Evolutionary conservation across 768 basidiomycete species (phyloP).

Genomic region (Rhizopogon sp.): DNA sequence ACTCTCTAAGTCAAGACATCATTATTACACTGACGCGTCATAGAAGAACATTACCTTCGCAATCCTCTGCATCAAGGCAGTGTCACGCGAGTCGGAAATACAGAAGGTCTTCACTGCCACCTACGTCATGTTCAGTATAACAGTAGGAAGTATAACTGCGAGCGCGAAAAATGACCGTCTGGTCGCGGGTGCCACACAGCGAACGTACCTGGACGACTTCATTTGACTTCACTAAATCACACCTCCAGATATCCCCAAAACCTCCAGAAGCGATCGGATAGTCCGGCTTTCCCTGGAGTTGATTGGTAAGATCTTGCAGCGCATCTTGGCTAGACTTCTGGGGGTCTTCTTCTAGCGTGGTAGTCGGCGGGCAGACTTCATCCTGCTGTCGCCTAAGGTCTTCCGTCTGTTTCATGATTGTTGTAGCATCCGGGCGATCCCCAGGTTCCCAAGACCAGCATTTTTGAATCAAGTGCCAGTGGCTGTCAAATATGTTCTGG

Average conservation of each 20-base stretch:
- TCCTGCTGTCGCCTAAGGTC: no score
- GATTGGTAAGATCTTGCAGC: not conserved
- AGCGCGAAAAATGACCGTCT: no score
- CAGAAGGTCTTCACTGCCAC: not conserved
- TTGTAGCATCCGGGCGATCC: no score
- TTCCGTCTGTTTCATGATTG: no score
- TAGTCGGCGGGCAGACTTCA: no score
- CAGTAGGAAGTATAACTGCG: no score
- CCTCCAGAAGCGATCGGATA: not conserved
- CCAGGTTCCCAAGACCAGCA: no score
- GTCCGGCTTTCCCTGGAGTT: not conserved
- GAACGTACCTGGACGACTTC: not conserved
- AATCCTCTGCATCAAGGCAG: not conserved
- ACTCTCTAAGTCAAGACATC: constrained; percentile 16
- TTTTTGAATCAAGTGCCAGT: no score
- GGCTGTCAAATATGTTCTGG: no score
- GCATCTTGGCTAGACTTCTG: no score
- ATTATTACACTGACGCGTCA: not conserved
- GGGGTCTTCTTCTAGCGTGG: no score
- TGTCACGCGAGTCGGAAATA: not conserved
- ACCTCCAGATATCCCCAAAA: constrained; percentile 1
- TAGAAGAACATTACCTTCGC: not conserved
- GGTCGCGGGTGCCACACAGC: not conserved
- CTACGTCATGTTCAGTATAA: not conserved
- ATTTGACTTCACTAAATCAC: constrained; percentile 10